Evolutionary conservation across 2,329 filamentous ascomycete species (phyloP), one percentile per base, ranked within the genome.

Genomic region (Teratosphaeria destructans): DNA sequence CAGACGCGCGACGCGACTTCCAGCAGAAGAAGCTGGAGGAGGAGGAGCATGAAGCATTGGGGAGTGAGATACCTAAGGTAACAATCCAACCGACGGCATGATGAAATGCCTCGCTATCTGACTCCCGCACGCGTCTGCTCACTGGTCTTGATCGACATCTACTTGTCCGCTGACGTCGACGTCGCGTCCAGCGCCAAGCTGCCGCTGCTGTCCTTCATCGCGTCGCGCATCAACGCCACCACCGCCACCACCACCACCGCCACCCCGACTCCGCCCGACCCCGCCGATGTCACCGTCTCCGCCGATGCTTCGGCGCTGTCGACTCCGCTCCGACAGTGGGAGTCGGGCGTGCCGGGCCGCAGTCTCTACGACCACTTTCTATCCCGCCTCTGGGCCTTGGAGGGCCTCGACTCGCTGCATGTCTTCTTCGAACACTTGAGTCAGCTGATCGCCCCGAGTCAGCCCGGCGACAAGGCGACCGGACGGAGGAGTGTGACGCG

Each of bases 301-400:
- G 35, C 26, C 7, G 14, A 55, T 2, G 47, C 3, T 73, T 81
- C 5, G 73, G 75, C 26, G 58, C 63, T 71, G 16, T 29, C 54
- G 4, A 16, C 55, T 14, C 59, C 59, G 6, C 63, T 69, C 14
- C 54, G 62, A 52, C 57, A 61, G 59, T 64, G 61, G 54, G 47
- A 65, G 62, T 37, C 77, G 76, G 62, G 65, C 7, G 76, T 90
- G 59, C 88, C 90, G 0, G 90, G 90, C 2, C 82, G 88, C 55
- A 87, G 83, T n/a, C 76, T 96, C n/a, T 94, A 92, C 85, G 91
- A 97, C 70, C 77, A 88, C 2, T 89, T 96, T 59, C 80, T 97
- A 12, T 82, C 84, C 59, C 87, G 85, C 63, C 77, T 97, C 27
- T 97, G 94, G 93, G 80, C 81, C 16, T 84, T 97, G 64, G 85